Base-by-base conservation (phyloP, 345 rosid genomes). In the Conringia planisiliqua region DNA sequence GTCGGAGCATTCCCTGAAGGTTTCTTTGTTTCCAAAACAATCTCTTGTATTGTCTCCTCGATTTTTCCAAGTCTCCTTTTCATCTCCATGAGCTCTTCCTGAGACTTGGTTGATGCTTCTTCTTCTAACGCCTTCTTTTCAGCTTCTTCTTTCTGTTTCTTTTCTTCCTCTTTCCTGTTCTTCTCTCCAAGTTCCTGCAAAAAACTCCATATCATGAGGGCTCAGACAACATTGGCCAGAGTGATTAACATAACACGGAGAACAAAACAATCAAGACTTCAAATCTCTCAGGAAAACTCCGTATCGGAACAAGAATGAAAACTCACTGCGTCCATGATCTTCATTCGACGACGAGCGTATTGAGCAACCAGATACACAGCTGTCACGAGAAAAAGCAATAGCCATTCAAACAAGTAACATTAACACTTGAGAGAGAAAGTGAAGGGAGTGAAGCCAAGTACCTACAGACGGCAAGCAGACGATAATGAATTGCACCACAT, bases 391-490 rank as follows among this genome's bases (percentile, higher is more conserved):
- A 64, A 10, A 74, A 66, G 42, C 72, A 1, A 50, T 18, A 56
- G 17, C 62, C 73, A 74, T 74, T 79, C 57, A 16, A 7, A 69
- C 56, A 10, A 62, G 65, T 54, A 51, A 63, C 13, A 47, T 10
- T 63, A 16, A 48, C 29, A 65, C 67, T 39, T 54, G 14, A 58
- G 57, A 66, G 27, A 69, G 70, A 26, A 5, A 55, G 0, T 7
- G 9, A 55, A 54, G 17, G 43, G 30, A 22, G 47, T 62, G 48
- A 62, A 46, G 3, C 3, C 8, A 16, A 7, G 75, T 90, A 94
- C 97, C 97, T 70, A 94, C 62, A 36, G 98, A 89, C 73, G 98
- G 98, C 91, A 90, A 71, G 87, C 93, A 91, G 75, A 80, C 93
- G 79, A 94, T 91, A 84, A 91, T 91, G 77, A 94, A 85, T 50